A percentile compares a stretch with the other conserved stretches of the same genome.
These are phyloP conservation scores for Phyllostachys edulis DNA, from an alignment of 176 grass and related monocot species.

Conservation along the genomic window DNA sequence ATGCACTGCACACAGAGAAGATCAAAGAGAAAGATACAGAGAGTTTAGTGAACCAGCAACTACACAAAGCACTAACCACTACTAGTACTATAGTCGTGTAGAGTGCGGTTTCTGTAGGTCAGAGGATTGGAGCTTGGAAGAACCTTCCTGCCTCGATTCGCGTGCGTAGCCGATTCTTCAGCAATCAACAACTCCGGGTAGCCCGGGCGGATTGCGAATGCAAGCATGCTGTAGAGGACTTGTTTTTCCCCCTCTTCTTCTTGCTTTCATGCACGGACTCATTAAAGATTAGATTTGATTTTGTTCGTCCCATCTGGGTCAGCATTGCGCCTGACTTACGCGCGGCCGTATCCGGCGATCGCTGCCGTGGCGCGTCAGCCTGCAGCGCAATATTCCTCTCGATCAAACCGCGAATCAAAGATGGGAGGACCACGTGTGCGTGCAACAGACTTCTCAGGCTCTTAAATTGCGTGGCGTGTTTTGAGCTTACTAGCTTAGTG, in stretches of 20 bases:
- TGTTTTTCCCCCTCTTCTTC: too few relatives aligned
- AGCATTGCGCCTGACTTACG: neutral
- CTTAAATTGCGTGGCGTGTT: neutral
- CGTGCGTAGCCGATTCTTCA: neutral
- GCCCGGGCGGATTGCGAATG: neutral
- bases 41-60: neutral
- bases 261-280: neutral
- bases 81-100: neutral
- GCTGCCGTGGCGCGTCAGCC: constrained; percentile 24
- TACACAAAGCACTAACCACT: neutral
- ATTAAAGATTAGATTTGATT: neutral
- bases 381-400: neutral
- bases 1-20: neutral
- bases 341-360: constrained; percentile 21
- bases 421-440: neutral
- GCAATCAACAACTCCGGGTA: neutral
- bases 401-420: neutral
- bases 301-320: neutral
- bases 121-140: neutral
- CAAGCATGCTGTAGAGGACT: constrained; percentile 13
- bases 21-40: neutral
- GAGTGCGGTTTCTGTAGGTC: neutral
- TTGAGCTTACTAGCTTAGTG: too few relatives aligned
- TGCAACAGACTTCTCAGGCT: neutral
- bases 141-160: neutral